Base-by-base conservation (phyloP, 2,329 filamentous ascomycete species). In the Harringtonia aguacate region DNA sequence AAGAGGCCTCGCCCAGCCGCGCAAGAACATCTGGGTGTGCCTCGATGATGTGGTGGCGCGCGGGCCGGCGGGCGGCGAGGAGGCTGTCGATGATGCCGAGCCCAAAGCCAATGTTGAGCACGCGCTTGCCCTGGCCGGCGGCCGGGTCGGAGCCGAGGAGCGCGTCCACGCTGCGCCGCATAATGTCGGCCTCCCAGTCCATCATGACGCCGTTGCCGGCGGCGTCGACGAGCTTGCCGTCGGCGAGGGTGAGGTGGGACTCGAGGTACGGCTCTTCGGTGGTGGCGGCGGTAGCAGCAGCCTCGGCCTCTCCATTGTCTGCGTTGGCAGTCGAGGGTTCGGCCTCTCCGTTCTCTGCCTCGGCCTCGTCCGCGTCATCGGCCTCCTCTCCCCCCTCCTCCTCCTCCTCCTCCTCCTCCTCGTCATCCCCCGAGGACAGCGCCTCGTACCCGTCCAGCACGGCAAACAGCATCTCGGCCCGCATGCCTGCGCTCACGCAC, bases 161-260 rank as follows among this genome's bases (percentile, higher is more conserved):
- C 14, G 77, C 73, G 49, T 81, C 73, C 37, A 87, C 86, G 44
- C 84, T 86, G 41, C 76, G 73, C 47, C 75, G 75, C 87, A 94
- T 94, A 54, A 94, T 92, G 51, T 81, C 77, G 2, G 81, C 84
- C 62, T 94, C 87, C 87, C 87, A 94, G 33, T 81, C 75, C 87
- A 94, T 94, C 87, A 94, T 94, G 37, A 94, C 85, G 42, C 85
- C 86, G 59, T 94, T 94, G 49, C 79, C 73, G 50, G 79, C 76
- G 4, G 77, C 71, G 57, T 92, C 86, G 8, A 92, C 72, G 3
- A 92, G 73, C 47, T 81, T 81, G 50, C 73, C 73, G 46, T 74
- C 67, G 39, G 73, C 70, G 61, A 84, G 83, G 14, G 73, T 79
- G 20, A 87, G 68, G 22, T 71, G 66, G 0, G 81, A 84, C 39